These are phyloP conservation scores for Aspergillus alliaceus DNA, from an alignment of 2,329 filamentous ascomycete species.

Conservation along the genomic window DNA sequence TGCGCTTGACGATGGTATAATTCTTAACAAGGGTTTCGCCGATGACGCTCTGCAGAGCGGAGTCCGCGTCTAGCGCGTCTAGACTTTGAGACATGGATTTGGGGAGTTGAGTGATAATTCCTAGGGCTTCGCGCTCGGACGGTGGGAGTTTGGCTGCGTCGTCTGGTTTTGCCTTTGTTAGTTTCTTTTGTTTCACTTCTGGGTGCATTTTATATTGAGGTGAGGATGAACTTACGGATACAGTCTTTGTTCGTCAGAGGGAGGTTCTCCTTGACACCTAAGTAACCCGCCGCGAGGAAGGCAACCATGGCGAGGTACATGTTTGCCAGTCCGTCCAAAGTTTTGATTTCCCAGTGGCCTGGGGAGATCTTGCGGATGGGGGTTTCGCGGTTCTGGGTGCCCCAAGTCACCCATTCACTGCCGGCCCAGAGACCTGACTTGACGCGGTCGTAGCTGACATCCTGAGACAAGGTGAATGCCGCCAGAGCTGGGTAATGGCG, in stretches of 20 bases:
- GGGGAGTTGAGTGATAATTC: slow-evolving; percentile 39
- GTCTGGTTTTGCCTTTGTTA: slow-evolving; percentile 15
- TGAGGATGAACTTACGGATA: slow-evolving; percentile 22
- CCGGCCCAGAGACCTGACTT: slow-evolving; percentile 72
- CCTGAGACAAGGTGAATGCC: slow-evolving; percentile 67
- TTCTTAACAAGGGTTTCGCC: slow-evolving; percentile 27
- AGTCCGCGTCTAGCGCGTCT: slow-evolving; percentile 29
- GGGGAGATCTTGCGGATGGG: slow-evolving; percentile 66
- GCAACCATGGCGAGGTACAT: slow-evolving; percentile 69
- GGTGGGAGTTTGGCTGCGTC: slow-evolving; percentile 36
- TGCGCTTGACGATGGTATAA: slow-evolving; percentile 34
- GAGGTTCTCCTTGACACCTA: slow-evolving; percentile 48
- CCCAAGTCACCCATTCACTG: slow-evolving; percentile 78
- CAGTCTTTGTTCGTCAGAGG: slow-evolving; percentile 35
- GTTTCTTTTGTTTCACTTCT: background rate
- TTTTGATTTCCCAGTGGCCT: slow-evolving; percentile 76
- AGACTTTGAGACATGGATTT: slow-evolving; percentile 37
- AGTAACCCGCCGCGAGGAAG: slow-evolving; percentile 59
- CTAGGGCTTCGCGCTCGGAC: slow-evolving; percentile 30
- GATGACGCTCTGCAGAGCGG: slow-evolving; percentile 27
- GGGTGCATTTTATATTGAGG: background rate
- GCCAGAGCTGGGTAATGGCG: slow-evolving; percentile 64
- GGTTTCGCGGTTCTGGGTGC: slow-evolving; percentile 75
- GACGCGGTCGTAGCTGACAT: slow-evolving; percentile 68
- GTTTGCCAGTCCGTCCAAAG: slow-evolving; percentile 77